Percentiles rank a stretch among this genome's conserved stretches.
Evolutionary conservation across 2,329 filamentous ascomycete species (phyloP).

Genomic region (Sarocladium kiliense): DNA sequence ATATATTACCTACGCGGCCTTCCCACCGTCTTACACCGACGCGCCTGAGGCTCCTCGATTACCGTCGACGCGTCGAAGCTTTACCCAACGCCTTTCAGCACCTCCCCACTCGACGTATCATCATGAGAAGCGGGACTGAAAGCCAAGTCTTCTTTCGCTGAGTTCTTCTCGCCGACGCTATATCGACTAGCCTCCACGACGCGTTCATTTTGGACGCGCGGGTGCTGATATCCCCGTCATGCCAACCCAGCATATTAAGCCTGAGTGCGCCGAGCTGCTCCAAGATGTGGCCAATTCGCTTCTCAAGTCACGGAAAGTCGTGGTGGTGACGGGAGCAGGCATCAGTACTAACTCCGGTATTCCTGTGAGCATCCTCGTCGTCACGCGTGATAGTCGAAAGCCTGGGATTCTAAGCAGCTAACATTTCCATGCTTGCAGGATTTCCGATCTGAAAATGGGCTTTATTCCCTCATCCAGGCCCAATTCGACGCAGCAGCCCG

Average conservation of each 20-base stretch:
- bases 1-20: neutral
- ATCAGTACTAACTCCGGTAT: constrained; percentile 75
- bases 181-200: neutral
- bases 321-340: constrained; percentile 67
- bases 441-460: constrained; percentile 66
- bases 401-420: neutral
- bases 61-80: neutral
- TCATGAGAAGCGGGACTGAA: neutral
- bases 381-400: too few species aligned
- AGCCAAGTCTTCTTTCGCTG: neutral
- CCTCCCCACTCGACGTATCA: neutral
- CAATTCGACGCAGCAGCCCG: constrained; percentile 53
- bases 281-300: constrained; percentile 61
- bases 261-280: constrained; percentile 45
- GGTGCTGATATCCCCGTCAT: constrained; percentile 30
- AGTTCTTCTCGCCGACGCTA: neutral
- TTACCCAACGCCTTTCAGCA: neutral
- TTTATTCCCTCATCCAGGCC: constrained; percentile 67
- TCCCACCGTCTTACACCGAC: neutral
- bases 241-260: constrained; percentile 53
- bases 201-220: neutral
- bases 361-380: constrained; percentile 58
- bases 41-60: neutral
- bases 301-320: constrained; percentile 61
- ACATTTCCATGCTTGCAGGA: constrained; percentile 42